Conservation (phyloP, 257 asterid genomes). For the Ocimum tenuiflorum region DNA sequence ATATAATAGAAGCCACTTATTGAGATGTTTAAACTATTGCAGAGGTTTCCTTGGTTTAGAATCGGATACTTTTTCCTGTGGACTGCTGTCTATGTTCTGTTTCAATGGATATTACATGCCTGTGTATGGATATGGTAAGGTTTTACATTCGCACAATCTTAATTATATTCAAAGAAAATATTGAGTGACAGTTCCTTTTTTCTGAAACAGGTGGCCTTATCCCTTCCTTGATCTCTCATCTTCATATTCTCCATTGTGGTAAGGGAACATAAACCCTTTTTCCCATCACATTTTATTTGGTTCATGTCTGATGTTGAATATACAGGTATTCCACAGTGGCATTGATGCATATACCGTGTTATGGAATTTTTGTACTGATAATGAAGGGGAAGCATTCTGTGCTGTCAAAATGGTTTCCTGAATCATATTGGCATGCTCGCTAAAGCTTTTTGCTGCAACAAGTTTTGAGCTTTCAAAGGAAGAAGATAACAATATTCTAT, state of each 20-base stretch:
- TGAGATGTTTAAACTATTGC: slow-evolving; percentile 20
- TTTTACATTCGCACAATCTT: neutral
- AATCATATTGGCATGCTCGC: slow-evolving; percentile 38
- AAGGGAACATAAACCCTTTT: slow-evolving; percentile 25
- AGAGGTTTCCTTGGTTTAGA: slow-evolving; percentile 94
- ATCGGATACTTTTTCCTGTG: slow-evolving; percentile 78
- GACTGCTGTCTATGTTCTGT: slow-evolving; percentile 63
- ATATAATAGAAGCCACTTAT: neutral
- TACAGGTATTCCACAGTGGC: slow-evolving; percentile 82
- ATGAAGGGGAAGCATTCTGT: slow-evolving; percentile 62
- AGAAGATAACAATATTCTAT: too few species aligned
- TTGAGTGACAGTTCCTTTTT: neutral
- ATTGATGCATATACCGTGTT: slow-evolving; percentile 86
- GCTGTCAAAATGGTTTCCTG: slow-evolving; percentile 76
- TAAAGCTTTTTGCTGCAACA: slow-evolving; percentile 1
- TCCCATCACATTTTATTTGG: neutral
- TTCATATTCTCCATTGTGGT: slow-evolving; percentile 85
- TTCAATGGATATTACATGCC: slow-evolving; percentile 82
- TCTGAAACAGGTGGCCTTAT: slow-evolving; percentile 85
- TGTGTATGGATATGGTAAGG: slow-evolving; percentile 60
- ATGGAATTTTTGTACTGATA: slow-evolving; percentile 59
- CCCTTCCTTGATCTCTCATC: slow-evolving; percentile 90
- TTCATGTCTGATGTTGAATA: too few species aligned
- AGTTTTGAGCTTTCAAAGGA: slow-evolving; percentile 18
- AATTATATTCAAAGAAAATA: neutral